These are phyloP conservation scores for Podospora comata DNA, from an alignment of 495 filamentous ascomycete genomes.

Conservation along the genomic window DNA sequence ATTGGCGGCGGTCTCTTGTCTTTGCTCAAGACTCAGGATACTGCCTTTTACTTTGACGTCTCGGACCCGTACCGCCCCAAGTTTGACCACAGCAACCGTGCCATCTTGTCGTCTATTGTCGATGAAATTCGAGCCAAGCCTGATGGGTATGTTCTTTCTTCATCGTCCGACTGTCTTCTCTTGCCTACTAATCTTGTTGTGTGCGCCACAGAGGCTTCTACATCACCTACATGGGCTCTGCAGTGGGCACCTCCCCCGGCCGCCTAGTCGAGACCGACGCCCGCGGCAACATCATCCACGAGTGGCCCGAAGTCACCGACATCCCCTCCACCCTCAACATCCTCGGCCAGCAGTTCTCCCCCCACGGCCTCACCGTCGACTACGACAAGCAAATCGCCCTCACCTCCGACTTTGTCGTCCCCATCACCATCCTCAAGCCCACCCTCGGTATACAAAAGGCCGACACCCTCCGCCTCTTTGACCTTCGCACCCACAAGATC, in stretches of 20 bases:
- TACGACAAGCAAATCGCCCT: conserved; percentile 55
- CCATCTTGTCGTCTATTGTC: conserved; percentile 53
- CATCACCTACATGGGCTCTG: conserved; percentile 54
- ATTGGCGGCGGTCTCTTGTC: conserved; percentile 60
- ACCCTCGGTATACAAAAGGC: conserved; percentile 50
- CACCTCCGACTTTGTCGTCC: conserved; percentile 62
- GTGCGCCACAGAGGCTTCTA: conserved; percentile 48
- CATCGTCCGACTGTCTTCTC: background rate
- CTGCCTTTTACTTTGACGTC: conserved; percentile 61
- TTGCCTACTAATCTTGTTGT: background rate
- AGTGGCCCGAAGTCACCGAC: conserved; percentile 53
- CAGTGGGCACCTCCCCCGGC: conserved; percentile 55
- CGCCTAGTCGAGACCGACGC: conserved; percentile 59
- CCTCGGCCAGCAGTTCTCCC: conserved; percentile 57
- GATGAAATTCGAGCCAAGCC: conserved; percentile 65
- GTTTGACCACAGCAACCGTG: conserved; percentile 59
- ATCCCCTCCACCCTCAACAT: conserved; percentile 50
- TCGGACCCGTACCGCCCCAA: conserved; percentile 55
- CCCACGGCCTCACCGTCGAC: conserved; percentile 59
- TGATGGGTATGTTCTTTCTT: conserved; percentile 43
- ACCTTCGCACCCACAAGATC: conserved; percentile 50
- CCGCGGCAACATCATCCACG: conserved; percentile 58
- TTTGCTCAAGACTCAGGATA: conserved; percentile 60
- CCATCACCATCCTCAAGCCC: conserved; percentile 58
- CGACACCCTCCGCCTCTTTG: conserved; percentile 59